phyloP scores from a whole-genome alignment of 345 rosid genomes.

The Dimocarpus longan region DNA sequence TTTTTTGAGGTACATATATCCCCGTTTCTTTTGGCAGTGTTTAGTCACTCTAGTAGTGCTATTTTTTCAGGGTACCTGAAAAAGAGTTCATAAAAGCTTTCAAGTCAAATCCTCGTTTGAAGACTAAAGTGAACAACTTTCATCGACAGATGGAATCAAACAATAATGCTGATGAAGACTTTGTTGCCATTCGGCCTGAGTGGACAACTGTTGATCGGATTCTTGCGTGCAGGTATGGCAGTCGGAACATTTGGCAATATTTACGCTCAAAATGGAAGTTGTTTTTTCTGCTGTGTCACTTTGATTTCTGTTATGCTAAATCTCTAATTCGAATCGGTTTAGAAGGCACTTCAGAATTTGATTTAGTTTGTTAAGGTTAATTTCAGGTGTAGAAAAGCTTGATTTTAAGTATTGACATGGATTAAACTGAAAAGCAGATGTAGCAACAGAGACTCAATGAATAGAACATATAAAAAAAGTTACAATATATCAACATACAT shows the following conservation, averaged over 20 bases:
- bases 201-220: slow-evolving; percentile 99
- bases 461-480: background rate
- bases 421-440: background rate
- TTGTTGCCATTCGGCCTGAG: slow-evolving; percentile 90
- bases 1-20: no score
- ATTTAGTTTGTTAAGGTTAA: slow-evolving; percentile 12
- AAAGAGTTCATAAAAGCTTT: slow-evolving; percentile 88
- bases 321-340: background rate
- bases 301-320: background rate
- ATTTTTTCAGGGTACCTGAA: slow-evolving; percentile 78
- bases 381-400: background rate
- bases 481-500: background rate
- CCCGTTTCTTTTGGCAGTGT: slow-evolving; percentile 7
- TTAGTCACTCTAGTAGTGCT: slow-evolving; percentile 15
- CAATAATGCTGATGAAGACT: slow-evolving; percentile 79
- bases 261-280: background rate
- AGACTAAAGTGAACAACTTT: slow-evolving; percentile 88
- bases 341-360: background rate
- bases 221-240: slow-evolving; percentile 80
- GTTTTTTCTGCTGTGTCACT: slow-evolving; percentile 5
- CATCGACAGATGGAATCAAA: slow-evolving; percentile 69
- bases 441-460: background rate
- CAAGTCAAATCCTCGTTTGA: slow-evolving; percentile 88
- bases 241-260: slow-evolving; percentile 15
- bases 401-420: background rate